Base-by-base conservation (phyloP, 768 basidiomycete species). In the Lactarius sp. region DNA sequence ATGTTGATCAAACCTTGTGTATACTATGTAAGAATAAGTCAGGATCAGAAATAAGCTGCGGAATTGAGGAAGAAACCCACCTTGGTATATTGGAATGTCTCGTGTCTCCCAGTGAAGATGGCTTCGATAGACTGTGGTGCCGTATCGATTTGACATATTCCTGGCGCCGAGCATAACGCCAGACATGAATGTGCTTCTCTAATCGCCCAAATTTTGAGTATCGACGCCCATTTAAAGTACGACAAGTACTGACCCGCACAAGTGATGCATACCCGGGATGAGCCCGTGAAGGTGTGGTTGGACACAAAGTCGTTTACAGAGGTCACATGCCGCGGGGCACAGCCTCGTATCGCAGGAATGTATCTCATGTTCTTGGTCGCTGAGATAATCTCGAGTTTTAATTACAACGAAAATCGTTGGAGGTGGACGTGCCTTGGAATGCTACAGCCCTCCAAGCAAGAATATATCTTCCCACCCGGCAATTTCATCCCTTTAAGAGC, bases 41-140 rank as follows among this genome's bases (percentile, higher is more conserved):
- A n/a, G n/a, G n/a, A n/a, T n/a, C n/a, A 27, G 6, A 61, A 37
- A 44, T 41, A 27, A 42, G 27, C 6, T 31, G 5, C 13, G 1
- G 13, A 42, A 13, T 31, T 33, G 5, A 42, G 10, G 10, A n/a
- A 18, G 27, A 7, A 9, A 63, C 69, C 31, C 56, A 83, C 85
- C 77, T 86, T 86, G 0, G 86, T 87, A 56, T 83, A 87, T 68
- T 83, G 80, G 67, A 85, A 87, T 0, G 80, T 84, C 62, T 85
- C 82, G 54, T 85, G 81, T 61, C 71, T 75, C 0, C 85, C 86
- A 0, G 79, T 80, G 66, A 86, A 87, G 0, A 83, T 85, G 6
- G 84, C 82, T 67, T 85, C 81, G 39, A 87, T 79, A 0, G 84
- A 81, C 57, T 82, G 79, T 0, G 85, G 85, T 0, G 78, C 75